Conservation (phyloP, 2,329 filamentous ascomycete genomes). For the Coniochaeta hoffmannii region DNA sequence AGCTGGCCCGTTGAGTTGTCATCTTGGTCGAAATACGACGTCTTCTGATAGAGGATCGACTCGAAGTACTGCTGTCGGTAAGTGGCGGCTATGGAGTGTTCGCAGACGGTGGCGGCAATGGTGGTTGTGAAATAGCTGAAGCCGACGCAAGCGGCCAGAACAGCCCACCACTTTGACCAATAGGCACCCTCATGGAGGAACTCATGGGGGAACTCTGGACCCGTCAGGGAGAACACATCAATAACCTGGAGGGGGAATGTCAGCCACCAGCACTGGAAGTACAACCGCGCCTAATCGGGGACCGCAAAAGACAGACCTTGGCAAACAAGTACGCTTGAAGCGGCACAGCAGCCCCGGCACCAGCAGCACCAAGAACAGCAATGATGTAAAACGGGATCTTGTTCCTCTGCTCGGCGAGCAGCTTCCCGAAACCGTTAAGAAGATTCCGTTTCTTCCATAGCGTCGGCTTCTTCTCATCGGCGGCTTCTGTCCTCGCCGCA, state of each 20-base stretch:
- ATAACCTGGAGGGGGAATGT: conserved; percentile 24
- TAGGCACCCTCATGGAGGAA: conserved; percentile 33
- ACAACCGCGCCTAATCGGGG: not conserved
- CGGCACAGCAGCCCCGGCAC: conserved; percentile 35
- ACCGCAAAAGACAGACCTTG: conserved; percentile 17
- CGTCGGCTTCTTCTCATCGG: conserved; percentile 14
- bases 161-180: conserved; percentile 60
- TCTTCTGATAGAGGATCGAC: conserved; percentile 51
- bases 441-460: conserved; percentile 32
- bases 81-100: conserved; percentile 40
- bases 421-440: conserved; percentile 44
- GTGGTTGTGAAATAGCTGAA: conserved; percentile 45
- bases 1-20: conserved; percentile 54
- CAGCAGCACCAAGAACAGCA: conserved; percentile 38
- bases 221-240: conserved; percentile 35
- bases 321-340: conserved; percentile 50
- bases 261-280: not conserved
- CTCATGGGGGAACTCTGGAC: conserved; percentile 10
- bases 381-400: conserved; percentile 43
- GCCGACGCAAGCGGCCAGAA: conserved; percentile 46
- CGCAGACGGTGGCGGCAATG: conserved; percentile 34
- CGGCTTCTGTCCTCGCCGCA: conserved; percentile 27
- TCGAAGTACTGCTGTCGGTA: conserved; percentile 56
- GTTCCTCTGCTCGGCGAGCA: conserved; percentile 48
- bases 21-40: conserved; percentile 53